phyloP scores from a whole-genome alignment of 345 rosid species.

The Gossypium turneri region DNA sequence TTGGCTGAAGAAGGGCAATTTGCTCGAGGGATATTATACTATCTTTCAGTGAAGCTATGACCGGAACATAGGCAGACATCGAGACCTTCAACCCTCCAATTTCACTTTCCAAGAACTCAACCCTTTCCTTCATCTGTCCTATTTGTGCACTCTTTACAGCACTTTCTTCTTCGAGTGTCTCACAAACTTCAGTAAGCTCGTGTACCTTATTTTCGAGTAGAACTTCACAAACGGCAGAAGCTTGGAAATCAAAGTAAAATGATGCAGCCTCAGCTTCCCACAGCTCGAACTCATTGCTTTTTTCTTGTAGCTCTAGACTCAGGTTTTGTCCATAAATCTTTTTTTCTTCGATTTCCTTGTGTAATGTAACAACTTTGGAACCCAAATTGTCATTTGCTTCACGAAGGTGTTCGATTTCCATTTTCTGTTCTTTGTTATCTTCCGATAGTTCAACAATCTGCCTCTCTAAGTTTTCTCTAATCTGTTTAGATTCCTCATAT shows the following conservation, averaged over 20 bases:
- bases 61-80: slow-evolving; percentile 54
- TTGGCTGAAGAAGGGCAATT: slow-evolving; percentile 32
- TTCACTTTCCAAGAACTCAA: slow-evolving; percentile 51
- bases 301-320: slow-evolving; percentile 75
- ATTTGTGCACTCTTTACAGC: slow-evolving; percentile 39
- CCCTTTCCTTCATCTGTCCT: slow-evolving; percentile 60
- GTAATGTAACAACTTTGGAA: slow-evolving; percentile 36
- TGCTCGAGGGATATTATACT: slow-evolving; percentile 53
- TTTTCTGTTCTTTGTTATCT: slow-evolving; percentile 33
- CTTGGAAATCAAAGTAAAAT: slow-evolving; percentile 81
- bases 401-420: slow-evolving; percentile 46
- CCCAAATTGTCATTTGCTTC: slow-evolving; percentile 50
- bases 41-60: slow-evolving; percentile 50
- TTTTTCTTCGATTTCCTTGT: slow-evolving; percentile 45
- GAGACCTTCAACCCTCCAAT: slow-evolving; percentile 51
- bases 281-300: slow-evolving; percentile 67
- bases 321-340: slow-evolving; percentile 57
- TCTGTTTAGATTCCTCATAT: slow-evolving; percentile 42
- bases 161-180: slow-evolving; percentile 47
- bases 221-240: slow-evolving; percentile 62
- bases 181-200: slow-evolving; percentile 48
- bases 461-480: slow-evolving; percentile 39
- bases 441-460: slow-evolving; percentile 39
- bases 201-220: slow-evolving; percentile 60
- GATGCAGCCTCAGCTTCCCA: slow-evolving; percentile 93